Evolutionary conservation across 208 protist genomes (phyloP), one percentile per base, ranked within the genome.

Genomic region (Leishmania braziliensis): DNA sequence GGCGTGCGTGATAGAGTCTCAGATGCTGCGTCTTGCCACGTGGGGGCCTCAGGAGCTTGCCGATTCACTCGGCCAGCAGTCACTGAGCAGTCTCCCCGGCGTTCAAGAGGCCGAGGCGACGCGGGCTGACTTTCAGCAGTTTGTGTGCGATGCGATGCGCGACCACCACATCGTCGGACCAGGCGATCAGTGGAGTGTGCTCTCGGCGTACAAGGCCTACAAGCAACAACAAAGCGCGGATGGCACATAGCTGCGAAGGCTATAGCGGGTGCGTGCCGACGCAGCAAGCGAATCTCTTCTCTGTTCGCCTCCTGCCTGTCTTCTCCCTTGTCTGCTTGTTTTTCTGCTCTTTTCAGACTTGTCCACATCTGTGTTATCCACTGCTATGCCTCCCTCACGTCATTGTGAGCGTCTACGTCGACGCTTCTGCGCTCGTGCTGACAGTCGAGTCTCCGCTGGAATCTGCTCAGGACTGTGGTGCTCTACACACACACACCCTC

Each of bases 41-140:
- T 85, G 82, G 82, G 82, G 82, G 3, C 10, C 82, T 2, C 72
- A 74, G 72, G 72, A 77, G 60, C 77, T 85, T 23, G 82, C 82
- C 36, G 82, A 81, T 66, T 85, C 82, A 2, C 53, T 51, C 9
- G 71, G 71, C 5, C 82, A 78, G 53, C 9, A 62, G 4, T 81
- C 77, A 16, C 70, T 81, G 39, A 76, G 60, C 63, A 50, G 66
- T 48, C 51, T 79, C 23, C 56, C 72, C 33, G 56, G 50, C 26
- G n/a, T 69, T 20, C 68, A 50, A 0, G 74, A 43, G 58, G 5
- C 43, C 29, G 48, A 58, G n/a, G 39, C 68, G 54, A 53, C 20
- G 77, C 14, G 58, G 33, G 63, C 20, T 6, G 18, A 46, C 53
- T 81, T 81, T 63, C 26, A 60, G 39, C 16, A 78, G 48, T 84